These are phyloP conservation scores for Aspergillus fischeri DNA, from an alignment of 2,329 filamentous ascomycete species.

Conservation along the genomic window DNA sequence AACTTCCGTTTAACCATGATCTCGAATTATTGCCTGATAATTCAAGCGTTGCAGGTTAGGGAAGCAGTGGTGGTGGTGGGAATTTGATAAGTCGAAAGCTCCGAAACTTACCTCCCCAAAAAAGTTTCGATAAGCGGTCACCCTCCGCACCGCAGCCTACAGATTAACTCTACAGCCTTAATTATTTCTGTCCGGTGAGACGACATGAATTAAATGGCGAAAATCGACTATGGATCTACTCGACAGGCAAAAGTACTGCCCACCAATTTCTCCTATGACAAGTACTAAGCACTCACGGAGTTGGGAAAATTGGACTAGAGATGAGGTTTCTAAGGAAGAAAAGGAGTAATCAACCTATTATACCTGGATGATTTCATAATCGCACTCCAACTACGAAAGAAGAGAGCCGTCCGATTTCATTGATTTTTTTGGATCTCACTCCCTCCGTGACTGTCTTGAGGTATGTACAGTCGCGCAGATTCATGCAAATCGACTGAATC, in stretches of 20 bases:
- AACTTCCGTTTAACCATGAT: slow-evolving; percentile 82
- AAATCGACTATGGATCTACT: neutral
- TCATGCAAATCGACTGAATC: slow-evolving; percentile 41
- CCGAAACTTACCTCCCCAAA: slow-evolving; percentile 3
- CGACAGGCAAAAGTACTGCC: neutral
- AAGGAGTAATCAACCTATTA: slow-evolving; percentile 21
- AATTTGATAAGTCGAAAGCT: slow-evolving; percentile 10
- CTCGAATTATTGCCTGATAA: slow-evolving; percentile 3
- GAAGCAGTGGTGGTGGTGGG: slow-evolving; percentile 54
- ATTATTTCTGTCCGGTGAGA: neutral
- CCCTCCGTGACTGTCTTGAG: slow-evolving; percentile 34
- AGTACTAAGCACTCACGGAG: neutral
- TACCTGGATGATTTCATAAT: slow-evolving; percentile 35
- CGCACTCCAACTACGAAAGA: slow-evolving; percentile 40
- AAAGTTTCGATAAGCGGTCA: slow-evolving; percentile 29
- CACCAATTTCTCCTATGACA: neutral
- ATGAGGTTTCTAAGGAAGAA: slow-evolving; percentile 8
- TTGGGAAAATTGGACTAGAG: neutral
- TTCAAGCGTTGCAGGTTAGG: slow-evolving; percentile 64
- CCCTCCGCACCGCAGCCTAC: neutral
- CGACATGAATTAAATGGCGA: neutral
- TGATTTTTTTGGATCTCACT: slow-evolving; percentile 36
- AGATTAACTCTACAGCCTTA: neutral
- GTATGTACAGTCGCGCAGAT: slow-evolving; percentile 40
- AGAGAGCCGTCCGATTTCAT: slow-evolving; percentile 37